Percentiles rank a stretch among this genome's conserved stretches.
Conservation (phyloP, 2,329 filamentous ascomycete species). For the Fusarium sp. region DNA sequence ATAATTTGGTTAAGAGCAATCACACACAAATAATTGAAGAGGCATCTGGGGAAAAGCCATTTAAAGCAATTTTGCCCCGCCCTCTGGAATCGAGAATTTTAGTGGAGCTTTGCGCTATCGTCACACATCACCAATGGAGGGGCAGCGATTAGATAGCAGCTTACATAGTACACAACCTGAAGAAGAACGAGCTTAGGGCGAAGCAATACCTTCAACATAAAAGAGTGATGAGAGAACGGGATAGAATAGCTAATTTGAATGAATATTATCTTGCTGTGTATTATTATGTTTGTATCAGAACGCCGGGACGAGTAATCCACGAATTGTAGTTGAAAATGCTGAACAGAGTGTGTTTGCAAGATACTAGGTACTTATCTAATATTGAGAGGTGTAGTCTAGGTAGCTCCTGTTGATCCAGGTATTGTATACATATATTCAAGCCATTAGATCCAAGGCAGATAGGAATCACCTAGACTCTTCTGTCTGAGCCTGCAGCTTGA, state of each 20-base stretch:
- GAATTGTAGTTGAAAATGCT: neutral
- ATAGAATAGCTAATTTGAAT: neutral
- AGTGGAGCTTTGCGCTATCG: constrained; percentile 36
- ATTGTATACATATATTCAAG: neutral
- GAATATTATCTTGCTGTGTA: neutral
- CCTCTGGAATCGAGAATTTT: constrained; percentile 31
- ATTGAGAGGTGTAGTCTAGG: too few relatives aligned
- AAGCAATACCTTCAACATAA: neutral
- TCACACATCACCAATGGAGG: constrained; percentile 44
- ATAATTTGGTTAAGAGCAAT: constrained; percentile 17
- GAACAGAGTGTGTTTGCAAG: neutral
- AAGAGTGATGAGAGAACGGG: neutral
- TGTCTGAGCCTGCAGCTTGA: constrained; percentile 43
- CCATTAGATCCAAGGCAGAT: neutral
- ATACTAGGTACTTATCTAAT: too few relatives aligned
- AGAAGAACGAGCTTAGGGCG: neutral
- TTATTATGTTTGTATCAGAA: neutral
- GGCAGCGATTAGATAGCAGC: constrained; percentile 38
- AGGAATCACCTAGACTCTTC: constrained; percentile 42
- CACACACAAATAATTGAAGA: constrained; percentile 26
- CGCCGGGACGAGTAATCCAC: neutral
- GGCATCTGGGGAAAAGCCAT: constrained; percentile 40
- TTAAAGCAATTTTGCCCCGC: constrained; percentile 42
- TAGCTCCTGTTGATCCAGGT: neutral
- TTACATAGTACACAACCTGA: constrained; percentile 8